Evolutionary conservation across 495 filamentous ascomycete genomes (phyloP).

Genomic region (Annulohypoxylon nitens): DNA sequence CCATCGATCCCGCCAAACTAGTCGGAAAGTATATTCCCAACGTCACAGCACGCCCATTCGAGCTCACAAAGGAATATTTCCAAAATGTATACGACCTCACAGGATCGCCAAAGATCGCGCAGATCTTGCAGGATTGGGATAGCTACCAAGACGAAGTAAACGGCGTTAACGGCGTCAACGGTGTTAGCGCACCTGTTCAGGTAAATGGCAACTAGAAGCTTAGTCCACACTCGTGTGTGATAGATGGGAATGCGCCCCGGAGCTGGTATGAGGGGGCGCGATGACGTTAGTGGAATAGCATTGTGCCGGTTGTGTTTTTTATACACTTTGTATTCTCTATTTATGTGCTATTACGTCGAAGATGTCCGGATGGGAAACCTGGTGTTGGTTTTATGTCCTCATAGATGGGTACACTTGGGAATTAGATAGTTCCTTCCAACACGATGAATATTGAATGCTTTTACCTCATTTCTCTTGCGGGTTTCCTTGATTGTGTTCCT

Average conservation of each 20-base stretch:
- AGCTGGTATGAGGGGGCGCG: neutral
- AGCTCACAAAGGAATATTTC: slow-evolving; percentile 98
- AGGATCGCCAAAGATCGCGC: slow-evolving; percentile 90
- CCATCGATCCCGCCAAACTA: slow-evolving; percentile 95
- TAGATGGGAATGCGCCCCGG: neutral
- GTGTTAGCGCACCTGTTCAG: slow-evolving; percentile 31
- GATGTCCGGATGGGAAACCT: slow-evolving; percentile 19
- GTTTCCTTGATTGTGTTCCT: neutral
- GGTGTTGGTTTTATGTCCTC: slow-evolving; percentile 19
- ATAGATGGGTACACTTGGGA: slow-evolving; percentile 25
- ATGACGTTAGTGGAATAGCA: slow-evolving; percentile 11
- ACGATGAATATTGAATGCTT: slow-evolving; percentile 14
- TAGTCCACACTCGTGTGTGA: neutral
- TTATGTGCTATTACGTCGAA: slow-evolving; percentile 26
- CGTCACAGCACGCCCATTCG: slow-evolving; percentile 94
- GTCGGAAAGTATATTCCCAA: slow-evolving; percentile 99
- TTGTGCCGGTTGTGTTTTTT: slow-evolving; percentile 7
- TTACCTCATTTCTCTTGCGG: neutral
- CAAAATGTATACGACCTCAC: slow-evolving; percentile 97
- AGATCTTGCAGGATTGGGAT: slow-evolving; percentile 88
- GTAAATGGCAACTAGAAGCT: slow-evolving; percentile 40
- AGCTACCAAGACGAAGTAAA: slow-evolving; percentile 65
- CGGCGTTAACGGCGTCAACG: slow-evolving; percentile 49
- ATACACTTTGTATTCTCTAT: slow-evolving; percentile 36
- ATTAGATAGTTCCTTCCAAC: slow-evolving; percentile 12